phyloP scores from a whole-genome alignment of 2,329 filamentous ascomycete species.

The Colletotrichum limetticola region DNA sequence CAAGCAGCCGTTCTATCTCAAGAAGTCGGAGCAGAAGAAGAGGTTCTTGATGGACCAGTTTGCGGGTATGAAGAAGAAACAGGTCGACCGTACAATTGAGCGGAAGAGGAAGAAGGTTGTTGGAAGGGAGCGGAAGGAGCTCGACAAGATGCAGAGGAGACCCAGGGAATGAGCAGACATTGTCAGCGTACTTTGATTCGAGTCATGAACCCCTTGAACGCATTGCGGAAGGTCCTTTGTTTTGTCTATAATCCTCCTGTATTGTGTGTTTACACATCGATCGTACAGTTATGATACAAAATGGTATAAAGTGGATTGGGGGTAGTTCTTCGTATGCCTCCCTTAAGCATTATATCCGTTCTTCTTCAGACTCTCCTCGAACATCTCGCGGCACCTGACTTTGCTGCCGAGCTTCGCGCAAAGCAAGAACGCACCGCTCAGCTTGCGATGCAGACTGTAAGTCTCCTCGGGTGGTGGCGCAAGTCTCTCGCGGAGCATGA shows the following conservation, averaged over 20 bases:
- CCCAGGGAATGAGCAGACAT: not conserved
- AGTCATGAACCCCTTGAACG: not conserved
- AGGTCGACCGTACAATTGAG: conserved; percentile 87
- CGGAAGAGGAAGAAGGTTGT: conserved; percentile 90
- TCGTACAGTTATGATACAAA: conserved; percentile 31
- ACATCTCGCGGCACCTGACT: conserved; percentile 84
- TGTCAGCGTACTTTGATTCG: not conserved
- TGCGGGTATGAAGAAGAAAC: conserved; percentile 83
- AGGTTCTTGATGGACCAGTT: conserved; percentile 82
- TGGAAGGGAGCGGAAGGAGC: conserved; percentile 83
- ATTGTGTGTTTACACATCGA: conserved; percentile 8
- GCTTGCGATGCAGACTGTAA: conserved; percentile 92
- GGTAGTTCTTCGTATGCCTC: not conserved
- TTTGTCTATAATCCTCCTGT: conserved; percentile 7
- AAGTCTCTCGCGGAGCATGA: conserved; percentile 91
- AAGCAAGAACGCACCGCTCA: conserved; percentile 93
- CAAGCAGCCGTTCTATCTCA: conserved; percentile 93
- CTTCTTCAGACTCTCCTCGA: conserved; percentile 66
- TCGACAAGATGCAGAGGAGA: conserved; percentile 57
- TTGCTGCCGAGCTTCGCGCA: conserved; percentile 87
- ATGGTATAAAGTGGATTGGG: conserved; percentile 13
- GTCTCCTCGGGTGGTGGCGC: conserved; percentile 97
- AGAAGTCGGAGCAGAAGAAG: conserved; percentile 93
- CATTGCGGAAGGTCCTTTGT: not conserved
- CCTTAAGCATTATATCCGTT: conserved; percentile 38